Conservation (phyloP, 1,139 yeast species). For the Cylindricascospora bacillispora region DNA sequence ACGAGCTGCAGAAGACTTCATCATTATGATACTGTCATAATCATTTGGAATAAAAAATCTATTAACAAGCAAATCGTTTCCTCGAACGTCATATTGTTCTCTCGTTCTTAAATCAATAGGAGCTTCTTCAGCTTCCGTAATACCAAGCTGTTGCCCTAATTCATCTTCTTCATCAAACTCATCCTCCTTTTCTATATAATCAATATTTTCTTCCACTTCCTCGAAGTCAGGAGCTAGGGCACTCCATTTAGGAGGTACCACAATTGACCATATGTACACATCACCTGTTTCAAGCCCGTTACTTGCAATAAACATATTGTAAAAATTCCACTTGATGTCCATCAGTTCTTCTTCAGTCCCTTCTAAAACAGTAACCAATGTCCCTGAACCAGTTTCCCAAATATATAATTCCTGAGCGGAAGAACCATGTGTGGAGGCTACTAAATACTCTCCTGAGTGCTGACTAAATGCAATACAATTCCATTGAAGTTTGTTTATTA, state of each 20-base stretch:
- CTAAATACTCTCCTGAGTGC: constrained; percentile 67
- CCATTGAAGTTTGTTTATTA: constrained; percentile 83
- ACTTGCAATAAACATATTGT: constrained; percentile 67
- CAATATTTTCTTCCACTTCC: constrained; percentile 85
- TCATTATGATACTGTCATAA: constrained; percentile 8
- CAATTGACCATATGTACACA: constrained; percentile 72
- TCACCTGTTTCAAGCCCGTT: constrained; percentile 81
- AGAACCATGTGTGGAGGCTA: constrained; percentile 81
- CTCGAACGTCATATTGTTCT: constrained; percentile 58
- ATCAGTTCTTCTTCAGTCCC: constrained; percentile 83
- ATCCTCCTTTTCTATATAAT: constrained; percentile 79
- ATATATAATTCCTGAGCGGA: constrained; percentile 79
- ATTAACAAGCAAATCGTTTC: constrained; percentile 26
- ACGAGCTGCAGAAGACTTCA: no score
- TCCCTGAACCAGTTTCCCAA: constrained; percentile 88
- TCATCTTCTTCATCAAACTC: constrained; percentile 74
- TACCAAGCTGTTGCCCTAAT: constrained; percentile 46
- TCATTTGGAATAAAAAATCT: constrained; percentile 23
- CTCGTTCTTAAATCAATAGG: constrained; percentile 52
- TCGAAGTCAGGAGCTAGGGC: constrained; percentile 95
- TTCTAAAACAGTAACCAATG: constrained; percentile 76
- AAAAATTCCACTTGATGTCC: constrained; percentile 77
- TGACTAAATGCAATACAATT: constrained; percentile 66
- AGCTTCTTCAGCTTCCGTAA: constrained; percentile 57
- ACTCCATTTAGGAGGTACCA: constrained; percentile 89